A percentile compares a stretch with the other conserved stretches of the same genome.
phyloP scores from a whole-genome alignment of 257 asterid species.

The Orobanche coerulescens region DNA sequence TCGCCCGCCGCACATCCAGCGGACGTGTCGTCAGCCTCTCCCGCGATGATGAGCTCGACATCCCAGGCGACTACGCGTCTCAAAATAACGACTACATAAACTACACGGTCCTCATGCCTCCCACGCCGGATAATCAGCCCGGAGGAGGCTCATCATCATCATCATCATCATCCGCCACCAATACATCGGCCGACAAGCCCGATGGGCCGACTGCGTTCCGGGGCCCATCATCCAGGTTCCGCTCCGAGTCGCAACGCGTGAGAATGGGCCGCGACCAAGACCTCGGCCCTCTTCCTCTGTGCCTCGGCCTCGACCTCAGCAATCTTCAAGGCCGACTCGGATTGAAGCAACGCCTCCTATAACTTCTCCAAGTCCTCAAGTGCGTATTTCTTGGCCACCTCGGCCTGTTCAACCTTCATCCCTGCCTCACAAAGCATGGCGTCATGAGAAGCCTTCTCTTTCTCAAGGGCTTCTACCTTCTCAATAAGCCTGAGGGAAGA shows the following conservation, averaged over 20 bases:
- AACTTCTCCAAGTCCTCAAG: no score
- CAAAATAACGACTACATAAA: constrained; percentile 45
- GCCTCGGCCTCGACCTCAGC: no score
- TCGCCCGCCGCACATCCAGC: constrained; percentile 63
- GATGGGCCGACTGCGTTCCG: constrained; percentile 51
- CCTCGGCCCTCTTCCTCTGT: no score
- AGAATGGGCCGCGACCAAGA: constrained; percentile 25
- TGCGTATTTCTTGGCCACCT: no score
- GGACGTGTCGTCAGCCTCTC: constrained; percentile 69
- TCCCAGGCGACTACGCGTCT: constrained; percentile 33
- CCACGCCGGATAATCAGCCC: constrained; percentile 92
- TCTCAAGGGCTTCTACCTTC: no score
- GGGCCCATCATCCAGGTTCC: constrained; percentile 44
- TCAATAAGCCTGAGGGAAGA: no score
- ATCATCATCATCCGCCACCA: constrained; percentile 12
- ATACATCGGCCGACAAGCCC: constrained; percentile 53
- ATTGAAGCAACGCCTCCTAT: no score
- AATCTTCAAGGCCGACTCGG: no score
- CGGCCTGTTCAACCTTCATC: no score
- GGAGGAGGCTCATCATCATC: constrained; percentile 32
- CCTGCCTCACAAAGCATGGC: no score
- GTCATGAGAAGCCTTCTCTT: no score
- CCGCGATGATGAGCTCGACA: constrained; percentile 59
- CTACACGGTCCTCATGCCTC: constrained; percentile 89
- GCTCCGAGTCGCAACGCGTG: constrained; percentile 32